A percentile compares a stretch with the other conserved stretches of the same genome.
Conservation (phyloP, 1,284 basidiomycete species). For the Ceraceosorus guamensis region DNA sequence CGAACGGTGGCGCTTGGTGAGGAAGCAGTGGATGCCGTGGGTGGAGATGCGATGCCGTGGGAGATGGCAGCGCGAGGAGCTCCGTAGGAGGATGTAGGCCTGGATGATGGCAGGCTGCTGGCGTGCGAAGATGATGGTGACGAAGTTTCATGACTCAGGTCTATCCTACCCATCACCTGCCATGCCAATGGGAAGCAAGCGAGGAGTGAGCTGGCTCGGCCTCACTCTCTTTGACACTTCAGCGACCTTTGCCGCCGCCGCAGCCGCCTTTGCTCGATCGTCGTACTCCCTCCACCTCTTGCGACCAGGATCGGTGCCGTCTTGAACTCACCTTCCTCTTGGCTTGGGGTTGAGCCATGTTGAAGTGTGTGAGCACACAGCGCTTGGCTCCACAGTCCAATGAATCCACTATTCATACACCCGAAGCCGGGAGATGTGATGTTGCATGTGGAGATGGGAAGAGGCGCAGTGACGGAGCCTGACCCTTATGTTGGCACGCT, state of each 20-base stretch:
- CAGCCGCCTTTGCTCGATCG: neutral
- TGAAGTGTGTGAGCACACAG: neutral
- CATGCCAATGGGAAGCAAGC: neutral
- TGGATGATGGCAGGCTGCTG: neutral
- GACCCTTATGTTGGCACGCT: no score
- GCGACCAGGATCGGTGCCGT: neutral
- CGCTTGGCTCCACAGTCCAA: no score
- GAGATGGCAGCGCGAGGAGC: neutral
- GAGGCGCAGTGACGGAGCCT: no score
- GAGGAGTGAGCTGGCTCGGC: neutral
- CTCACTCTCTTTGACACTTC: neutral
- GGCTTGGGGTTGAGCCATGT: conserved; percentile 4
- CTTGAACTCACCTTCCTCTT: conserved; percentile 8
- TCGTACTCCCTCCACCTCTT: neutral
- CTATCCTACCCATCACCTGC: conserved; percentile 13
- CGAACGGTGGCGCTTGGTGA: neutral
- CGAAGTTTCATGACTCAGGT: neutral
- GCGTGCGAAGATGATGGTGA: neutral
- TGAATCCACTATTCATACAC: no score
- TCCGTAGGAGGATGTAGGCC: neutral
- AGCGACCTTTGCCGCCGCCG: neutral
- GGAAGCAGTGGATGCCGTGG: neutral
- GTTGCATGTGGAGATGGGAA: no score
- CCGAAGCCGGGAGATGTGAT: no score
- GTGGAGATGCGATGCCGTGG: no score